Evolutionary conservation across 306 rosid genomes (phyloP).

Genomic region (Cucumis sativus): Cucumber_9930_V3 NC_026656.2:20870001-20870500

Average conservation of each 20-base stretch:
- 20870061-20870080: constrained; percentile 49
- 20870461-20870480: too few species aligned
- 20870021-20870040: constrained; percentile 99
- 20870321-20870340: too few species aligned
- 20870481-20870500: too few species aligned
- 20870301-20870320: too few species aligned
- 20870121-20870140: constrained; percentile 86
- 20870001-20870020: constrained; percentile 91
- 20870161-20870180: constrained; percentile 27
- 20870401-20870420: too few species aligned
- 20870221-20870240: neutral
- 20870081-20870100: constrained; percentile 12
- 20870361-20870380: too few species aligned
- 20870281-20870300: too few species aligned
- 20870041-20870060: constrained; percentile 67
- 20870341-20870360: too few species aligned
- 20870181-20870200: neutral
- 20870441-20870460: too few species aligned
- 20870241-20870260: neutral
- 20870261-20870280: too few species aligned
- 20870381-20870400: too few species aligned
- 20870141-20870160: constrained; percentile 31
- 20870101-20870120: constrained; percentile 57
- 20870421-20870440: too few species aligned
- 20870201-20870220: neutral